phyloP scores from a whole-genome alignment of 148 eudicot genomes.

The Rhododendron vialii region DNA sequence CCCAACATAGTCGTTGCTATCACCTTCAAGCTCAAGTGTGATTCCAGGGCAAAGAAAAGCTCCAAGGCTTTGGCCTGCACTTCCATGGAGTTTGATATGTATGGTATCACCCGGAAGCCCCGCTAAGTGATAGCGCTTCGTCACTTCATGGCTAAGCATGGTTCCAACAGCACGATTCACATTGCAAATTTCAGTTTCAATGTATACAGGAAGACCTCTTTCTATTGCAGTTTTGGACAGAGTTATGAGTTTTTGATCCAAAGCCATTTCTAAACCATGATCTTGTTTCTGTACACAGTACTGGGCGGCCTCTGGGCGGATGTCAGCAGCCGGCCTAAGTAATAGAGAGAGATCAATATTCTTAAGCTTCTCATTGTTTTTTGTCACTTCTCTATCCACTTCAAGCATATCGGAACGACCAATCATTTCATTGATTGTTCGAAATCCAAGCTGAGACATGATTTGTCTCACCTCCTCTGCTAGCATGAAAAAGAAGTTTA shows the following conservation, averaged over 20 bases:
- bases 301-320: conserved; percentile 92
- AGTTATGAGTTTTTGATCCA: conserved; percentile 64
- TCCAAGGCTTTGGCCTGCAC: conserved; percentile 98
- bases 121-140: conserved; percentile 63
- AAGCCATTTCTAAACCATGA: conserved; percentile 92
- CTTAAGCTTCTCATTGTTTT: conserved; percentile 78
- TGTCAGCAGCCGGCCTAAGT: conserved; percentile 86
- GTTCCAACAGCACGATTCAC: conserved; percentile 93
- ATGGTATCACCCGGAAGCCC: conserved; percentile 86
- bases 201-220: conserved; percentile 77
- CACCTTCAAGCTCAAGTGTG: conserved; percentile 95
- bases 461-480: conserved; percentile 98
- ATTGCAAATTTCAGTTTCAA: conserved; percentile 76
- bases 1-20: conserved; percentile 98
- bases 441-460: conserved; percentile 87
- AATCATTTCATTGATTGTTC: conserved; percentile 79
- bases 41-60: conserved; percentile 98
- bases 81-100: conserved; percentile 83
- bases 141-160: conserved; percentile 99
- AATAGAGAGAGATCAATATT: conserved; percentile 87
- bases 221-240: conserved; percentile 71
- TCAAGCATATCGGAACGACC: conserved; percentile 98
- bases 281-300: conserved; percentile 91
- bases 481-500: conserved; percentile 96
- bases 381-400: conserved; percentile 64